Percentiles rank a stretch among this genome's conserved stretches.
These are phyloP conservation scores for Eimeria necatrix DNA, from an alignment of 169 alveolate species.

Conservation along the genomic window DNA sequence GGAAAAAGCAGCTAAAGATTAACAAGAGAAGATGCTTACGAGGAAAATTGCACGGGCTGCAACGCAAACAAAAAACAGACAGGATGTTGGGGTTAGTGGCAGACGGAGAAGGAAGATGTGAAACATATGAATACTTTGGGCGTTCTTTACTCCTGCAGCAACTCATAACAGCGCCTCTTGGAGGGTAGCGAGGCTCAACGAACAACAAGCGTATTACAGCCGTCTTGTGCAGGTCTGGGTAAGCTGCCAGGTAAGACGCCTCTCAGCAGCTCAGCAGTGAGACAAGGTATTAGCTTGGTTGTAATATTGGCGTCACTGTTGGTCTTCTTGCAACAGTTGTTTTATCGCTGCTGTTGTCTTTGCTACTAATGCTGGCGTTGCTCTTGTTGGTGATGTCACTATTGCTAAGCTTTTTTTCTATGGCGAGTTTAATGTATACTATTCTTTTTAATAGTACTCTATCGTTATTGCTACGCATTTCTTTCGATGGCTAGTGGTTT, in stretches of 20 bases:
- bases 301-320: neutral
- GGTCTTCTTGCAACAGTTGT: neutral
- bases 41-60: too few relatives aligned
- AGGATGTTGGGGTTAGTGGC: neutral
- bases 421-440: neutral
- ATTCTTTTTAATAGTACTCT: too few relatives aligned
- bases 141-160: slow-evolving; percentile 47
- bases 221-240: slow-evolving; percentile 71
- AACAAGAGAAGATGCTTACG: neutral
- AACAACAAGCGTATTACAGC: slow-evolving; percentile 28
- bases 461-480: neutral
- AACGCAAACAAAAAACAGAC: too few relatives aligned
- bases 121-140: neutral
- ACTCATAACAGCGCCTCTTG: slow-evolving; percentile 79
- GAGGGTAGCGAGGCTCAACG: slow-evolving; percentile 22
- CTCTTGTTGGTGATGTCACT: neutral
- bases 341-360: slow-evolving; percentile 14
- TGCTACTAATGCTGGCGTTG: neutral
- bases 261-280: neutral
- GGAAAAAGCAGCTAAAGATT: neutral
- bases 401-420: neutral
- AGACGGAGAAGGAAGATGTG: neutral
- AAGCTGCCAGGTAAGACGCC: slow-evolving; percentile 53
- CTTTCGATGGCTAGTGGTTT: neutral
- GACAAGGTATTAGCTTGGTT: neutral